phyloP scores from a whole-genome alignment of 176 grass and related monocot genomes.

The Phoenix dactylifera region DNA sequence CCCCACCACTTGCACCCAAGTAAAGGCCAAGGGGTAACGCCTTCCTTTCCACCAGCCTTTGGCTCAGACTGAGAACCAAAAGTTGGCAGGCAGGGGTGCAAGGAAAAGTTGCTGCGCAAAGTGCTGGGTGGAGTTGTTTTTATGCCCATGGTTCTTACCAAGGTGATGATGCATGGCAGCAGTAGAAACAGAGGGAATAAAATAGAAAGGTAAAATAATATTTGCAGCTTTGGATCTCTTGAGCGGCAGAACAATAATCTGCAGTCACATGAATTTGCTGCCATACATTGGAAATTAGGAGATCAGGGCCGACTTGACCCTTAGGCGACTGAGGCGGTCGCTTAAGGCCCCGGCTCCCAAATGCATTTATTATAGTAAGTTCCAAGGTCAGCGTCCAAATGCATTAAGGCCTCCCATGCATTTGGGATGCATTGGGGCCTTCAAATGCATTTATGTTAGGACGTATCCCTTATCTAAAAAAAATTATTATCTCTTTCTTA shows the following conservation, averaged over 20 bases:
- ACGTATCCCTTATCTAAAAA: too few species aligned
- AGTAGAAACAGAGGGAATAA: conserved; percentile 10
- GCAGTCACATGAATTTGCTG: conserved; percentile 2
- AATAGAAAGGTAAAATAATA: not conserved
- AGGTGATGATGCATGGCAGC: not conserved
- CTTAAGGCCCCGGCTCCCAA: too few species aligned
- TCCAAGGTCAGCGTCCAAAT: too few species aligned
- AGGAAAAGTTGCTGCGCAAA: conserved; percentile 3
- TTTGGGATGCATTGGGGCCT: too few species aligned
- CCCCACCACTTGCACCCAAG: too few species aligned
- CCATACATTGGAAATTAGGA: too few species aligned
- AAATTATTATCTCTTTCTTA: too few species aligned
- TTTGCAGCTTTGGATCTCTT: conserved; percentile 13
- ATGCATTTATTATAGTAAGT: too few species aligned
- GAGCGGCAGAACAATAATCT: not conserved
- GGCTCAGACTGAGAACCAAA: conserved; percentile 3
- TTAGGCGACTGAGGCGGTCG: too few species aligned
- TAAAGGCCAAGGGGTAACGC: conserved; percentile 1
- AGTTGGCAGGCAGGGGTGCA: conserved; percentile 1
- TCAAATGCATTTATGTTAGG: too few species aligned
- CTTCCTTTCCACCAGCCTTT: not conserved
- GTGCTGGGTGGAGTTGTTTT: not conserved
- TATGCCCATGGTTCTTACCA: not conserved
- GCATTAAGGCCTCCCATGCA: too few species aligned
- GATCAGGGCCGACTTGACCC: too few species aligned